Percentiles rank a stretch among this genome's conserved stretches.
Evolutionary conservation across 208 protist species (phyloP).

Genomic region (Endotrypanum monterogeii): DNA sequence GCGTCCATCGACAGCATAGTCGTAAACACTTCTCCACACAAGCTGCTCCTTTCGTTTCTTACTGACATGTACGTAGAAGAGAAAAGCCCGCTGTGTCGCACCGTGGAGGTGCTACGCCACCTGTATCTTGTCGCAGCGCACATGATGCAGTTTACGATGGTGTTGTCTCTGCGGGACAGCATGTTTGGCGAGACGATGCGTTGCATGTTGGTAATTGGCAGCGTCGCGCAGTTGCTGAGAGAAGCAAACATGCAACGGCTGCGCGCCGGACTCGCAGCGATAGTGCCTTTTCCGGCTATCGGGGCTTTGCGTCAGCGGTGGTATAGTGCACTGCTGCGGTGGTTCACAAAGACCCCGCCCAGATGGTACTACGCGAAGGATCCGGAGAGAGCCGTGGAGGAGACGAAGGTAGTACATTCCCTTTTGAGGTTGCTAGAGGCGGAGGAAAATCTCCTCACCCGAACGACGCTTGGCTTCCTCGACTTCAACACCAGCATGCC

Average conservation of each 20-base stretch:
- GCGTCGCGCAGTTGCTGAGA: slow-evolving; percentile 55
- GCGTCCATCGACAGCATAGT: slow-evolving; percentile 38
- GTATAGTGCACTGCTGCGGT: slow-evolving; percentile 78
- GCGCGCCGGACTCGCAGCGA: slow-evolving; percentile 29
- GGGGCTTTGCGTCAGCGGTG: slow-evolving; percentile 71
- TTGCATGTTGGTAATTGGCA: slow-evolving; percentile 59
- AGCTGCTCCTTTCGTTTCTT: slow-evolving; percentile 73
- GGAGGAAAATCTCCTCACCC: slow-evolving; percentile 37
- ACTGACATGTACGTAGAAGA: slow-evolving; percentile 59
- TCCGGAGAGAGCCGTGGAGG: slow-evolving; percentile 42
- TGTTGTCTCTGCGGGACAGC: slow-evolving; percentile 70
- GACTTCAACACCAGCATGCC: slow-evolving; percentile 51
- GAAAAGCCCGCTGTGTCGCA: slow-evolving; percentile 47
- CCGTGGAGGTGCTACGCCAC: slow-evolving; percentile 53
- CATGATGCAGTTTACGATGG: slow-evolving; percentile 50
- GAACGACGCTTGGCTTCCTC: slow-evolving; percentile 55
- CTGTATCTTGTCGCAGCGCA: slow-evolving; percentile 56
- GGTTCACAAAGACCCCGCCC: slow-evolving; percentile 79
- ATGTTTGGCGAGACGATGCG: slow-evolving; percentile 86
- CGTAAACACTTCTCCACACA: slow-evolving; percentile 60
- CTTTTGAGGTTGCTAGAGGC: slow-evolving; percentile 56
- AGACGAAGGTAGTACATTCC: slow-evolving; percentile 53
- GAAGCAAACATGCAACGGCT: slow-evolving; percentile 59
- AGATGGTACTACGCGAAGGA: slow-evolving; percentile 80
- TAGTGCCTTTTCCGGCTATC: slow-evolving; percentile 68